Base-by-base conservation (phyloP, 352 stramenopile genomes). In the Phytophthora pistaciae region DNA sequence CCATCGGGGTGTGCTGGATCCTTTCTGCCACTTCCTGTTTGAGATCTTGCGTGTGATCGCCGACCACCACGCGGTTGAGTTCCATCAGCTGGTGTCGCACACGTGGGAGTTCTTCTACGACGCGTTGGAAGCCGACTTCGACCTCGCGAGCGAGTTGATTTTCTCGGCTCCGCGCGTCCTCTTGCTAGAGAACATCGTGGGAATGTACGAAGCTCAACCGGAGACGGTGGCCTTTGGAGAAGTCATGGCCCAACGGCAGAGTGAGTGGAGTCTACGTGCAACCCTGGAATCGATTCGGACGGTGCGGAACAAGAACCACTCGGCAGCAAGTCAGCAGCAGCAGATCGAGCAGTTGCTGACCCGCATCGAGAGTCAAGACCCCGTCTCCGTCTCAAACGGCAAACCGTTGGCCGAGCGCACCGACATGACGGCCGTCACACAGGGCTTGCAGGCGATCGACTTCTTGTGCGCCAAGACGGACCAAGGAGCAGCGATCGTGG, bases 41-140 rank as follows among this genome's bases (percentile, higher is more conserved):
- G 82, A 93, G 25, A 76, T 93, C n/a, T 61, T 94, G 13, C 74
- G 84, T 8, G 78, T 90, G 1, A 90, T 94, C 48, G 78, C 74
- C 5, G 76, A 79, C 16, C 84, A 93, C 68, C 85, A 91, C 20
- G 80, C 87, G 20, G 78, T 74, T 13, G 87, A 93, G 60, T 94
- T 94, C 53, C 77, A 85, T n/a, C 75, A 79, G 52, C 75, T 94
- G 7, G 75, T 92, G 0, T 68, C 79, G 6, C 75, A 84, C 27
- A 66, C 78, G 0, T 82, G 85, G 63, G 78, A 81, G 18, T 80
- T 90, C 38, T 78, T 91, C 44, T 79, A 80, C 14, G 87, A 91
- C 36, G 73, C 74, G 0, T 58, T 93, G 1, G 66, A 74, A 3
- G 62, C 64, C 16, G 72, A 90, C 46, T 77, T 84, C 23, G 74